Percentiles rank a stretch among this genome's conserved stretches.
phyloP scores from a whole-genome alignment of 805 yeast species.

The Blastobotrys peoriensis region DNA sequence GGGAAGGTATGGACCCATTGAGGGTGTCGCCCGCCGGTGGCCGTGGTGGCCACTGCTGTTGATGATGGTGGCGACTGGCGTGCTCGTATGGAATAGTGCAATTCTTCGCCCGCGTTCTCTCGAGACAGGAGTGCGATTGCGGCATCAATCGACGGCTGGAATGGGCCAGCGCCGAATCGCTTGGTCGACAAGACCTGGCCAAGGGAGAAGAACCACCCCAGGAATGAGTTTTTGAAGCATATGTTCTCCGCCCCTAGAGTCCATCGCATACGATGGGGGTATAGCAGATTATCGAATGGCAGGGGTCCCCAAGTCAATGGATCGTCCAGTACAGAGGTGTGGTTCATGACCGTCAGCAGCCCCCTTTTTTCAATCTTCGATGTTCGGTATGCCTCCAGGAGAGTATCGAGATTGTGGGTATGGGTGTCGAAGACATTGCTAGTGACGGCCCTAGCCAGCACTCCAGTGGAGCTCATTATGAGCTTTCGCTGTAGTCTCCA shows the following conservation, averaged over 20 bases:
- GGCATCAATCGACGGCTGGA: slow-evolving; percentile 86
- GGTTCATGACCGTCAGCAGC: slow-evolving; percentile 82
- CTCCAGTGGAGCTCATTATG: slow-evolving; percentile 61
- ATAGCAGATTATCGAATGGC: slow-evolving; percentile 61
- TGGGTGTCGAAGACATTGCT: slow-evolving; percentile 58
- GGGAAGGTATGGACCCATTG: slow-evolving; percentile 91
- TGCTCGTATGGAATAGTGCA: neutral
- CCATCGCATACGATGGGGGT: slow-evolving; percentile 76
- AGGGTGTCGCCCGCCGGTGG: neutral
- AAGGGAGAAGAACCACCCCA: slow-evolving; percentile 58
- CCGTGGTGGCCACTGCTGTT: neutral
- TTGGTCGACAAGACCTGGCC: slow-evolving; percentile 87
- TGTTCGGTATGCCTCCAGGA: slow-evolving; percentile 57
- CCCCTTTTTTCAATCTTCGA: slow-evolving; percentile 67
- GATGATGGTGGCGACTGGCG: slow-evolving; percentile 6
- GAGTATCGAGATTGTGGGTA: slow-evolving; percentile 53
- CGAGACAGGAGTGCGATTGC: slow-evolving; percentile 64
- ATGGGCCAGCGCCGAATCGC: slow-evolving; percentile 89
- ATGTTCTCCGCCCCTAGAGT: slow-evolving; percentile 90
- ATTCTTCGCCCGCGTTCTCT: neutral
- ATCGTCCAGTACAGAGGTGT: slow-evolving; percentile 68
- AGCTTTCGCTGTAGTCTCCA: slow-evolving; percentile 69
- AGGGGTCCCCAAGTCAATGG: slow-evolving; percentile 85
- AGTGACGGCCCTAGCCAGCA: slow-evolving; percentile 55
- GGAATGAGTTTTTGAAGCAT: slow-evolving; percentile 47